Percentiles rank a stretch among this genome's conserved stretches.
Evolutionary conservation across 2,329 filamentous ascomycete genomes (phyloP).

Genomic region (Diaporthe aspalathi): DNA sequence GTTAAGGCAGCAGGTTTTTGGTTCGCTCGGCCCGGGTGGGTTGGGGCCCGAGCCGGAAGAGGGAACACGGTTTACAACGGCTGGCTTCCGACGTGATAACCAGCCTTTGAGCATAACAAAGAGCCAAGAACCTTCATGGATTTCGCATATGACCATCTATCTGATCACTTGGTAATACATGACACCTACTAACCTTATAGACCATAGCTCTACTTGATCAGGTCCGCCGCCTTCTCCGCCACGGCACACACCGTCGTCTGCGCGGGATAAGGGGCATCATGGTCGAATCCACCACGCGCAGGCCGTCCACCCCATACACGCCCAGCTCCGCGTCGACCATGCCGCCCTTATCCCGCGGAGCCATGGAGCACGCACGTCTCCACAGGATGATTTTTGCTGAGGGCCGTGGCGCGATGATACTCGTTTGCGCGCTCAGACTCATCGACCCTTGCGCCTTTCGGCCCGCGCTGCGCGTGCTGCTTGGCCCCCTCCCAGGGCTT

Average conservation of each 20-base stretch:
- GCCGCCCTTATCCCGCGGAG: constrained; percentile 18
- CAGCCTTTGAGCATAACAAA: no score
- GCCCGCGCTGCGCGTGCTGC: no score
- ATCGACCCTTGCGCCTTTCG: no score
- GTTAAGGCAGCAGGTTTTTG: background rate
- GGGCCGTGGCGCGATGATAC: constrained; percentile 10
- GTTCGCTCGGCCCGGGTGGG: background rate
- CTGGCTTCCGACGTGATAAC: background rate
- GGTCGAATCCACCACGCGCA: constrained; percentile 24
- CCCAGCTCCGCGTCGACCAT: constrained; percentile 5
- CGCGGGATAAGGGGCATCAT: constrained; percentile 26
- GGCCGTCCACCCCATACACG: constrained; percentile 4
- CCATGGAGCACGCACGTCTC: no score
- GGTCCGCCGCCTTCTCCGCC: constrained; percentile 25
- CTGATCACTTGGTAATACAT: background rate
- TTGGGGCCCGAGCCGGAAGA: background rate
- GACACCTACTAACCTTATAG: background rate
- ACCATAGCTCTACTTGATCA: background rate
- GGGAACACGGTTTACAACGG: background rate
- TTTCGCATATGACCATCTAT: background rate
- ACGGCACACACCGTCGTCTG: constrained; percentile 20
- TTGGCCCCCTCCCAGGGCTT: no score
- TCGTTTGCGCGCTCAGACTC: no score
- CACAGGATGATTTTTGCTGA: constrained; percentile 15
- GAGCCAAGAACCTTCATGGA: background rate